Percentiles rank a stretch among this genome's conserved stretches.
These are phyloP conservation scores for Boletus rufocinnamomeus DNA, from an alignment of 768 basidiomycete genomes.

Conservation along the genomic window DNA sequence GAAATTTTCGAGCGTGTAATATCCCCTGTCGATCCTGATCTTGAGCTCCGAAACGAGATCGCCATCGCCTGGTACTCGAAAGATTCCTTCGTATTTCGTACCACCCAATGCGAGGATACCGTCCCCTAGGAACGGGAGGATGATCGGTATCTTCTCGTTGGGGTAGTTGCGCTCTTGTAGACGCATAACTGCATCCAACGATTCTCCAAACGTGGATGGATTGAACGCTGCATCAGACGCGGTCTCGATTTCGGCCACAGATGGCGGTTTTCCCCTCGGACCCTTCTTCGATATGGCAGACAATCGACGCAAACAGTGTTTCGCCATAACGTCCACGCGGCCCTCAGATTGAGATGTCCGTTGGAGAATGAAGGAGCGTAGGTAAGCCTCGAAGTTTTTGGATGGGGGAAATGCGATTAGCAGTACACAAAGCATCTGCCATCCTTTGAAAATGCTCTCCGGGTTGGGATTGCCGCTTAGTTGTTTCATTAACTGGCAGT, in stretches of 20 bases:
- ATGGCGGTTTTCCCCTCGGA: conserved; percentile 81
- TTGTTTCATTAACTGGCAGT: conserved; percentile 92
- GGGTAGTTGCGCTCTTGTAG: conserved; percentile 88
- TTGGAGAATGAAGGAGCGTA: conserved; percentile 76
- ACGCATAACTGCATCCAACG: conserved; percentile 79
- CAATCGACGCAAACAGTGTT: conserved; percentile 83
- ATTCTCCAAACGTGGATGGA: conserved; percentile 92
- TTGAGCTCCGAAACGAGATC: conserved; percentile 89
- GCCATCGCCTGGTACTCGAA: conserved; percentile 88
- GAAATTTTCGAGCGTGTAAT: conserved; percentile 86
- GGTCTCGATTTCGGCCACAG: conserved; percentile 84
- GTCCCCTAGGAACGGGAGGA: conserved; percentile 91
- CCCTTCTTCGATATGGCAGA: conserved; percentile 78
- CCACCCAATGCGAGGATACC: conserved; percentile 90
- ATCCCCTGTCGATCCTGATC: conserved; percentile 86
- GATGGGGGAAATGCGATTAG: conserved; percentile 93
- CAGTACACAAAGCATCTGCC: conserved; percentile 90
- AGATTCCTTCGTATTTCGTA: conserved; percentile 84
- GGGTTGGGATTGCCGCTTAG: conserved; percentile 77
- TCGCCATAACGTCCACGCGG: conserved; percentile 86
- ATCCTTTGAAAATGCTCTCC: conserved; percentile 88
- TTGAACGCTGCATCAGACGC: conserved; percentile 96
- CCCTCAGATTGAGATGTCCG: conserved; percentile 69
- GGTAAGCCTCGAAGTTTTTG: conserved; percentile 86
- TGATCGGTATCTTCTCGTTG: conserved; percentile 82